Base-by-base conservation (phyloP, 441 rosid species). In the Codiaeum variegatum region DNA sequence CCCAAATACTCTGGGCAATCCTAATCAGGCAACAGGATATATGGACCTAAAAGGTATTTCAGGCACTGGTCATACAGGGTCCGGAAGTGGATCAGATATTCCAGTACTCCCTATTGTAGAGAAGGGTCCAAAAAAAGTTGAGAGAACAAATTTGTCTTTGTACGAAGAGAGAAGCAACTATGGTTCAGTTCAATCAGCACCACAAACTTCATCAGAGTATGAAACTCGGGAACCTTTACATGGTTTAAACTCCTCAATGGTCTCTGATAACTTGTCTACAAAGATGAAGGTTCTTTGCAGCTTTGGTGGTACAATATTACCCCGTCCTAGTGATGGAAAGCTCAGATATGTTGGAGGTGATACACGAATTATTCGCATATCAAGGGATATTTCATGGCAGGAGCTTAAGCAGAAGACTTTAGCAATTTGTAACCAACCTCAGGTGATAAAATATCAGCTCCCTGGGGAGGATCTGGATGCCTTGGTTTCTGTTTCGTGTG, bases 391-490 rank as follows among this genome's bases (percentile, higher is more conserved):
- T 68, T 85, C 86, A 24, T 93, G 88, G 84, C 81, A 78, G 69
- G 90, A 84, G 71, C 91, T 91, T 69, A 82, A 81, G 84, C 89
- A 83, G 66, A 93, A 87, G 78, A 77, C 83, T 76, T 60, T 82
- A 69, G 84, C 83, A 58, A 86, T 93, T 64, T 90, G 83, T 84
- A 81, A 82, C 38, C 91, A 84, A 82, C 66, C 82, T 79, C 80
- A 84, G 59, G 84, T 84, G 73, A 84, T 91, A 67, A 93, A 91
- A 78, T 91, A 93, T 85, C 98, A 93, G 77, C 91, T 93, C 76
- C 98, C 97, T 69, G 98, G 96, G 3, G 98, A 93, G 89, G 97
- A 93, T 79, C 88, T 91, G 66, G 98, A 93, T 81, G 88, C 97
- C 47, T 81, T 93, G 78, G 92, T 93, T 70, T 93, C 97, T 77